Evolutionary conservation across 306 rosid genomes (phyloP).

Genomic region (Ammopiptanthus mongolicus): DNA sequence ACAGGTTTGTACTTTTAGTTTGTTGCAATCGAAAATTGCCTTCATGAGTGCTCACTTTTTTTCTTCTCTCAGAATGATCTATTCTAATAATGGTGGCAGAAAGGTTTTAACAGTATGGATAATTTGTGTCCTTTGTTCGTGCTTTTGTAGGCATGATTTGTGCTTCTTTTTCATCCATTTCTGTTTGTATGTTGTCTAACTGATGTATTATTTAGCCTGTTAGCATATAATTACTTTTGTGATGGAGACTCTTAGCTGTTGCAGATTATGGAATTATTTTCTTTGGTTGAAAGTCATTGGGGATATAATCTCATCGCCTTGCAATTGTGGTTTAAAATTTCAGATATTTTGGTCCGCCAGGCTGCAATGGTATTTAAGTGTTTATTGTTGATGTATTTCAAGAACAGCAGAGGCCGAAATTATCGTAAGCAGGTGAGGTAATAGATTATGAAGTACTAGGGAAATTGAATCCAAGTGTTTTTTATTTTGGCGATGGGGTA

Average conservation of each 20-base stretch:
- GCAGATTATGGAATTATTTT: constrained; percentile 1
- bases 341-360: constrained; percentile 94
- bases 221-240: not conserved
- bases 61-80: not conserved
- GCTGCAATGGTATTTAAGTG: constrained; percentile 89
- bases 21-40: not conserved
- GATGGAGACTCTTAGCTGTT: not conserved
- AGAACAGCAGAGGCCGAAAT: constrained; percentile 85
- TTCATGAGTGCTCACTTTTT: not conserved
- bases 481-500: not conserved
- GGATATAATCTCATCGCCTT: not conserved
- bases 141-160: not conserved
- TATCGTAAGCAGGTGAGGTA: constrained; percentile 89
- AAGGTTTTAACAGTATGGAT: not conserved
- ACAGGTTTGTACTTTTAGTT: not conserved
- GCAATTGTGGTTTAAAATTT: constrained; percentile 25
- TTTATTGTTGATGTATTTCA: constrained; percentile 72
- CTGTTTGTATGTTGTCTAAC: not conserved
- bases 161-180: not conserved
- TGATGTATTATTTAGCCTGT: not conserved
- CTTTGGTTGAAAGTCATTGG: not conserved
- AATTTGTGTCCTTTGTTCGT: not conserved
- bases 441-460: constrained; percentile 9
- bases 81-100: not conserved
- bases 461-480: not conserved